phyloP scores from a whole-genome alignment of 108 stramenopile genomes.

The Epipyxis sp. region DNA sequence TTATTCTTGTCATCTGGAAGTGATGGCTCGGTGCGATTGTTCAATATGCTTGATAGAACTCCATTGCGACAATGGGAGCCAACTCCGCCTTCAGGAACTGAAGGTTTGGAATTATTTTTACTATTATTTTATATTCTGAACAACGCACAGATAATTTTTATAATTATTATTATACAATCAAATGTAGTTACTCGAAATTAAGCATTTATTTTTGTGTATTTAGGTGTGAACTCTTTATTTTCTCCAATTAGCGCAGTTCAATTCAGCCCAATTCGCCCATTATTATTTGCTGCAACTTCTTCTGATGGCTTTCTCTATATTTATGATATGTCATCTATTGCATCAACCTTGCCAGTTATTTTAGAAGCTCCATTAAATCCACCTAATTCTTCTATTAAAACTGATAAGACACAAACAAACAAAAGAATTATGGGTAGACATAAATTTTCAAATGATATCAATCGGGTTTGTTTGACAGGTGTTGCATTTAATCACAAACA shows the following conservation, averaged over 20 bases:
- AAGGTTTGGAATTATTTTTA: too few species aligned
- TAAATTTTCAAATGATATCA: neutral
- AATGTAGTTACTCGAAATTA: too few species aligned
- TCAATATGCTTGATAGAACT: neutral
- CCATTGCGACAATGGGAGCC: slow-evolving; percentile 1
- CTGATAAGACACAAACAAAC: neutral
- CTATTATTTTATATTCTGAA: too few species aligned
- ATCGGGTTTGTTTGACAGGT: neutral
- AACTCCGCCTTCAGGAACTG: too few species aligned
- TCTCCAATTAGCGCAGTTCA: neutral
- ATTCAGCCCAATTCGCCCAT: slow-evolving; percentile 4
- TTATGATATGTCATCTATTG: neutral
- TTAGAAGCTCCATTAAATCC: neutral
- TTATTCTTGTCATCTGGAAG: slow-evolving; percentile 2
- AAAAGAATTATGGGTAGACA: too few species aligned
- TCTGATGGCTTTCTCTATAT: slow-evolving; percentile 5
- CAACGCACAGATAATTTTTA: too few species aligned
- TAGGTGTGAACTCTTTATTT: too few species aligned
- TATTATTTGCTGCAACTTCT: neutral
- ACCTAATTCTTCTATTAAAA: neutral
- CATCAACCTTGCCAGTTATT: slow-evolving; percentile 11
- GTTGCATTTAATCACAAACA: slow-evolving; percentile 16
- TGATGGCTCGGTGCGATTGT: slow-evolving; percentile 16
- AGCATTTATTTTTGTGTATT: too few species aligned
- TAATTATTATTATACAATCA: too few species aligned